Evolutionary conservation across 2,329 filamentous ascomycete species (phyloP).

Genomic region (Emericellopsis cladophorae): DNA sequence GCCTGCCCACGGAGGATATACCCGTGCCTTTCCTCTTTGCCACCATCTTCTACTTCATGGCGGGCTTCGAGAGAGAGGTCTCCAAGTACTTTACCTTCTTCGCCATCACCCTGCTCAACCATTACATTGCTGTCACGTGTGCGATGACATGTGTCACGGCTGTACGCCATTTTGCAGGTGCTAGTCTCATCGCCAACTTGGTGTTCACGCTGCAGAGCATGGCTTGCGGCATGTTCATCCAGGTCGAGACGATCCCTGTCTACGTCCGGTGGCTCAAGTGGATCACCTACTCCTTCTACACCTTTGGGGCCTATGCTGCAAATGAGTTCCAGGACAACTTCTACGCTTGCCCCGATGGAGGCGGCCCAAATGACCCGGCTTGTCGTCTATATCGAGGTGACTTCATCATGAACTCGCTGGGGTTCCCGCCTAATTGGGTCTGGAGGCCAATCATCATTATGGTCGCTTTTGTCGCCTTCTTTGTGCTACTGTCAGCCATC

Average conservation of each 20-base stretch:
- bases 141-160: constrained; percentile 56
- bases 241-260: constrained; percentile 58
- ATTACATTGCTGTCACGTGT: constrained; percentile 63
- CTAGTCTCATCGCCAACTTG: constrained; percentile 60
- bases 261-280: constrained; percentile 73
- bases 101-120: constrained; percentile 51
- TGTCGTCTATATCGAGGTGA: constrained; percentile 57
- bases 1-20: constrained; percentile 58
- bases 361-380: constrained; percentile 47
- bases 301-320: constrained; percentile 55
- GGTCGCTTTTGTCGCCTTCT: constrained; percentile 48
- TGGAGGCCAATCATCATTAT: constrained; percentile 52
- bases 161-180: constrained; percentile 54
- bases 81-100: constrained; percentile 63
- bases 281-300: constrained; percentile 53
- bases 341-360: constrained; percentile 56
- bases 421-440: constrained; percentile 56
- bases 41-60: constrained; percentile 67
- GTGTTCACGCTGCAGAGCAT: constrained; percentile 62
- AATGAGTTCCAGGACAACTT: constrained; percentile 65
- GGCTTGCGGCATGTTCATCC: constrained; percentile 66
- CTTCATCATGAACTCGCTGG: constrained; percentile 57
- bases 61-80: constrained; percentile 52
- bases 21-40: constrained; percentile 61
- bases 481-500: constrained; percentile 46